Conservation (phyloP, 148 eudicot genomes). For the Hydrangea macrophylla region DNA sequence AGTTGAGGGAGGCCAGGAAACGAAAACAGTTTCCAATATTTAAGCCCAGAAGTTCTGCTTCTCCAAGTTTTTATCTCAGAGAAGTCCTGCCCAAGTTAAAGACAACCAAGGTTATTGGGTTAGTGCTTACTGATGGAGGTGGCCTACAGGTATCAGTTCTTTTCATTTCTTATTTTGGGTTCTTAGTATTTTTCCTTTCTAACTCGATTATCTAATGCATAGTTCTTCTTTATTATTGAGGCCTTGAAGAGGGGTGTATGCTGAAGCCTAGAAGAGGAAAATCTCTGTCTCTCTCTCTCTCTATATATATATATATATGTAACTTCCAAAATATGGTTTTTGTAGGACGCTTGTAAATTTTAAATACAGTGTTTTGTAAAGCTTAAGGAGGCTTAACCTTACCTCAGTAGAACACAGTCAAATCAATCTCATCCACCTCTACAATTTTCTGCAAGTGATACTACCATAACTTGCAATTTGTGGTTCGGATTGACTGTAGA, state of each 20-base stretch:
- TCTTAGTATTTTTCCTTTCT: background rate
- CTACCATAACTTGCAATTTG: background rate
- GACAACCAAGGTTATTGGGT: slow-evolving; percentile 72
- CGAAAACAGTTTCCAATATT: slow-evolving; percentile 62
- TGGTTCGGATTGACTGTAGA: background rate
- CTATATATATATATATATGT: too few relatives aligned
- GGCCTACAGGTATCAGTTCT: slow-evolving; percentile 71
- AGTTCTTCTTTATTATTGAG: background rate
- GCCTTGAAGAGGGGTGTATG: background rate
- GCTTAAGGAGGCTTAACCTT: too few relatives aligned
- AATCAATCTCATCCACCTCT: too few relatives aligned
- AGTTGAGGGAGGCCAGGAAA: slow-evolving; percentile 68
- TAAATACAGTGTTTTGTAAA: too few relatives aligned
- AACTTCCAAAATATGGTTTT: too few relatives aligned
- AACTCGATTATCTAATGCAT: background rate
- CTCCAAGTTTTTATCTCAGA: slow-evolving; percentile 57
- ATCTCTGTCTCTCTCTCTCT: too few relatives aligned
- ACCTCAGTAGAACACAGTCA: too few relatives aligned
- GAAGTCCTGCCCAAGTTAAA: slow-evolving; percentile 75
- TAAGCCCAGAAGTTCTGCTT: slow-evolving; percentile 63
- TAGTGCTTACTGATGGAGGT: slow-evolving; percentile 80
- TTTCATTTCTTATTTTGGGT: background rate
- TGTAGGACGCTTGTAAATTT: too few relatives aligned
- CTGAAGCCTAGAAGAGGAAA: too few relatives aligned
- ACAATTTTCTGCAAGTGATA: background rate